Evolutionary conservation across 2,329 filamentous ascomycete genomes (phyloP).

Genomic region (Lasiodiplodia citricola): DNA sequence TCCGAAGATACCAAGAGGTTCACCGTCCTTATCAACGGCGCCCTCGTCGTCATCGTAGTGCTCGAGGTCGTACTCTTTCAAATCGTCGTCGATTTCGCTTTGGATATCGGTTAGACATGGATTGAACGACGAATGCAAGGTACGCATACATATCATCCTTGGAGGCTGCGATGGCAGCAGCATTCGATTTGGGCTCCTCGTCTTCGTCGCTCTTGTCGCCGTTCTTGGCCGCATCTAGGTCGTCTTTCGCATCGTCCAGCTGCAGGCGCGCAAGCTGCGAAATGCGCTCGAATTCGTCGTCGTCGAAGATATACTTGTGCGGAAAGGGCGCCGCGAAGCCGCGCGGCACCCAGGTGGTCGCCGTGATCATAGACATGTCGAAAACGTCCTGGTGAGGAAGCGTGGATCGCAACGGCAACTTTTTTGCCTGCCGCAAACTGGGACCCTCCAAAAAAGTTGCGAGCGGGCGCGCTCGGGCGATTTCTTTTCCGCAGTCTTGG

Average conservation of each 20-base stretch:
- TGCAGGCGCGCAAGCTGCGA: constrained; percentile 63
- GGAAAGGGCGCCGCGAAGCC: constrained; percentile 57
- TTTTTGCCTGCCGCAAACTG: constrained; percentile 2
- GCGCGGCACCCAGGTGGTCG: constrained; percentile 59
- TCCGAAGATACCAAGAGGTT: constrained; percentile 89
- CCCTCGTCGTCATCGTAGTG: constrained; percentile 88
- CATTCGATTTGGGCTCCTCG: constrained; percentile 31
- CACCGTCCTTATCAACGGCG: constrained; percentile 70
- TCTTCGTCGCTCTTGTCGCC: constrained; percentile 38
- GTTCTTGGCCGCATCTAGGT: constrained; percentile 64
- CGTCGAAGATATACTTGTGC: constrained; percentile 56
- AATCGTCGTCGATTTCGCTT: constrained; percentile 71
- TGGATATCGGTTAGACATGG: constrained; percentile 26
- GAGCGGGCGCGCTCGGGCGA: constrained; percentile 8
- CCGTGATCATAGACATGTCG: constrained; percentile 62
- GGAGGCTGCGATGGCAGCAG: constrained; percentile 28
- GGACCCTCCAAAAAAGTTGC: constrained; percentile 21
- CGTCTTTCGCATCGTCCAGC: constrained; percentile 89
- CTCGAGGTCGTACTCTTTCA: constrained; percentile 95
- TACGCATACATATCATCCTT: constrained; percentile 33
- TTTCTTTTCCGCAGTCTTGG: constrained; percentile 16
- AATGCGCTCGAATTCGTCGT: constrained; percentile 58
- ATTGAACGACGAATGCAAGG: constrained; percentile 27
- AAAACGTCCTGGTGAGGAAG: constrained; percentile 2
- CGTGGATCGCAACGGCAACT: neutral